Evolutionary conservation across 495 filamentous ascomycete genomes (phyloP).

Genomic region (Podospora fimiseda): DNA sequence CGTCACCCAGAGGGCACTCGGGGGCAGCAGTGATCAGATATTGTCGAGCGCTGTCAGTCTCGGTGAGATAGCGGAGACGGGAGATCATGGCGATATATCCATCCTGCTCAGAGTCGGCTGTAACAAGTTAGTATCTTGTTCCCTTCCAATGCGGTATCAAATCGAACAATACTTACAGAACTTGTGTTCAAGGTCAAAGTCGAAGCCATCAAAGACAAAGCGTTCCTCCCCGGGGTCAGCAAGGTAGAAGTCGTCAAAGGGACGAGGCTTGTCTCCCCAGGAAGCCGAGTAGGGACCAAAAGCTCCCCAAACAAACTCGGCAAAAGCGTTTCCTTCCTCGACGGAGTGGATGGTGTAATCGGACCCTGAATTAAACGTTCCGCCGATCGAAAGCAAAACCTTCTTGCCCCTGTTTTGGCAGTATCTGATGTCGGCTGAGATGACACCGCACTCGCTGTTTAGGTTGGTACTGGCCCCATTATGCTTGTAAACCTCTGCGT

Average conservation of each 20-base stretch:
- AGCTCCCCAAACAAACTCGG: constrained; percentile 57
- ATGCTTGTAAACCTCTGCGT: constrained; percentile 23
- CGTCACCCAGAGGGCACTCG: constrained; percentile 52
- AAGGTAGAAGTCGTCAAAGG: constrained; percentile 52
- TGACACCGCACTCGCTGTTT: constrained; percentile 33
- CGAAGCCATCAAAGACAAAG: constrained; percentile 56
- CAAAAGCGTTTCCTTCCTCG: constrained; percentile 48
- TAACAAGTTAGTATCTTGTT: constrained; percentile 4
- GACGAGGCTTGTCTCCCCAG: constrained; percentile 41
- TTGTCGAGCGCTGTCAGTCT: constrained; percentile 26
- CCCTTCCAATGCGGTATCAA: constrained; percentile 8
- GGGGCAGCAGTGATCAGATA: constrained; percentile 59
- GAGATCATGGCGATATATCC: constrained; percentile 43
- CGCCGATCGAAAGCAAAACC: constrained; percentile 60
- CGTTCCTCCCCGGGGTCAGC: constrained; percentile 24
- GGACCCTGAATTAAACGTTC: constrained; percentile 23
- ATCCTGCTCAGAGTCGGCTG: constrained; percentile 10
- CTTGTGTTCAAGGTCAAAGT: constrained; percentile 56
- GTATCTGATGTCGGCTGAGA: constrained; percentile 48
- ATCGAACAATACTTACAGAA: constrained; percentile 24
- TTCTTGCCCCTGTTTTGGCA: constrained; percentile 61
- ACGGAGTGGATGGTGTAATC: constrained; percentile 44
- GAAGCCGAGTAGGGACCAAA: constrained; percentile 50
- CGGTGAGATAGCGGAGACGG: constrained; percentile 45
- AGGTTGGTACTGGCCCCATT: constrained; percentile 30